Conservation (phyloP, 208 protist species). For the Leishmania major region DNA sequence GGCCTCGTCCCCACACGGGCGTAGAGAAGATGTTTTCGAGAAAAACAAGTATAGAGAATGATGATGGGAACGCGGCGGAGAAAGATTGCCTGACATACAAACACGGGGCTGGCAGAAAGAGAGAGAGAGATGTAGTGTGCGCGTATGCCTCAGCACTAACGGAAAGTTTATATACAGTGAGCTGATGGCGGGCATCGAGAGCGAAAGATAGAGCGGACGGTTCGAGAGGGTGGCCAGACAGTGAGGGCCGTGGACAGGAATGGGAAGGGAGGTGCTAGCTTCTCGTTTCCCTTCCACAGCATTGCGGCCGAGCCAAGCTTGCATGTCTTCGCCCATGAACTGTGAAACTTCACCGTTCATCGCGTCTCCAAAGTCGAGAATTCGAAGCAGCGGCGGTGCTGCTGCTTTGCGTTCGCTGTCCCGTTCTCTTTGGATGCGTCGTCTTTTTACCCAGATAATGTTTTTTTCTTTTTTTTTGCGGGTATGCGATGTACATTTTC, state of each 20-base stretch:
- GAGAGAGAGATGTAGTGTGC: neutral
- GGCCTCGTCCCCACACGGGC: too few relatives aligned
- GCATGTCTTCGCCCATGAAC: neutral
- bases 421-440: neutral
- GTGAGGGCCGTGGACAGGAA: neutral
- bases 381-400: neutral
- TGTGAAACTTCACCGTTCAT: neutral
- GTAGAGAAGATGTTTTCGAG: too few relatives aligned
- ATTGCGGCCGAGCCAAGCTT: neutral
- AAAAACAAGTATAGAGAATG: too few relatives aligned
- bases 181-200: neutral
- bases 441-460: neutral
- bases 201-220: neutral
- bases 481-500: neutral
- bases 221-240: neutral
- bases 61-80: neutral
- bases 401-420: neutral
- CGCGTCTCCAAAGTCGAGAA: neutral
- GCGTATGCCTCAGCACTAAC: neutral
- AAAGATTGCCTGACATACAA: too few relatives aligned
- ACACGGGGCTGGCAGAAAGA: neutral
- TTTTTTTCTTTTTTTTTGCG: too few relatives aligned
- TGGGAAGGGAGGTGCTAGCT: neutral
- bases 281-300: neutral
- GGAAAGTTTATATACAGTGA: neutral